Base-by-base conservation (phyloP, 768 basidiomycete species). In the Agrocybe chaxingu region DNA sequence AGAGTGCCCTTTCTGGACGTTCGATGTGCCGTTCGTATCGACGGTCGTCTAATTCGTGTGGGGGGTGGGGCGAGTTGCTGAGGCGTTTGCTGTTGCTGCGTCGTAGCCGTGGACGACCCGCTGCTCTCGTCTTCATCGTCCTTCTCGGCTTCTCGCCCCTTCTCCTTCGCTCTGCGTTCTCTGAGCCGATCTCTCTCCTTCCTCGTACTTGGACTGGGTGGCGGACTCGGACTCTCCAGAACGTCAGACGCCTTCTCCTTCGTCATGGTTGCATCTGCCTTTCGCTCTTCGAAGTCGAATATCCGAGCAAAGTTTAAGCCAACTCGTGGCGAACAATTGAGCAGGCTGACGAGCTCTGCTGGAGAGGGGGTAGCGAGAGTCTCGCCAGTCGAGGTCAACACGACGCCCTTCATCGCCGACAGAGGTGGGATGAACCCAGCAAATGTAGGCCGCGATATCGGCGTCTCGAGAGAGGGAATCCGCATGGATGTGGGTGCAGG, bases 301-400 rank as follows among this genome's bases (percentile, higher is more conserved):
- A 89, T 89, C 66, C 82, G 85, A 7, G 83, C 78, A 60, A 92
- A 92, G 58, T 87, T 82, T 24, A 92, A 73, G 2, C 82, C 83
- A 35, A 87, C 81, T 53, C 76, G 82, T 0, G 89, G 89, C 7
- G 84, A 85, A 37, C 78, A 75, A 30, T 80, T 75, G 58, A 92
- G 87, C 2, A 90, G 72, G 33, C 78, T 82, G 2, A 77, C 77
- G 0, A 91, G 72, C 59, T 87, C 85, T 0, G 75, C 70, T 0
- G 85, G 86, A 1, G 78, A 73, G 1, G 90, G 90, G 9, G 90
- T 93, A 3, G 80, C 74, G 6, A 92, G 71, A 1, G 76, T 71
- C 61, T 91, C 83, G 7, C 91, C 90, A 0, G 91, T 91, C 7
- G 84, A 72, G 0, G 91, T 91, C 34, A 92, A 73, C 30, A 93